Evolutionary conservation across 768 basidiomycete genomes (phyloP).

Genomic region (Mycena indigotica): DNA sequence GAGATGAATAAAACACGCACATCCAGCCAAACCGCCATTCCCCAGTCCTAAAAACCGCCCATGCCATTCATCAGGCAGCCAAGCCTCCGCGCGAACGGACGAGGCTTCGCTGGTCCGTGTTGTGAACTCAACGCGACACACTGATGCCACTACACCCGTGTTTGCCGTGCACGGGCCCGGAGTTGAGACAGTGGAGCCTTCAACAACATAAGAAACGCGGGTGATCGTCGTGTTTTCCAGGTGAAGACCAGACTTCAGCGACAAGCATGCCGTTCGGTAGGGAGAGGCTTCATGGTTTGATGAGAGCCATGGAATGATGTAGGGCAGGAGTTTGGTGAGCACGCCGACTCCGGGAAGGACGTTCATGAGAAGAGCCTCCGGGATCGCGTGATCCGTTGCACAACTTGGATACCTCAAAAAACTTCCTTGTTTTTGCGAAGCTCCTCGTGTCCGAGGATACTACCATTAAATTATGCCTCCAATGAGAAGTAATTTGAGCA

Average conservation of each 20-base stretch:
- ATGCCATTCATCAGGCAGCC: conserved; percentile 23
- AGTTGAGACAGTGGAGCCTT: conserved; percentile 1
- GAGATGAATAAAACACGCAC: conserved; percentile 2
- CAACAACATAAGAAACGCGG: conserved; percentile 10
- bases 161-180: conserved; percentile 3
- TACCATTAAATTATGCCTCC: no score
- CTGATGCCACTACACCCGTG: background rate
- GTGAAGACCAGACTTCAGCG: conserved; percentile 8
- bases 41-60: conserved; percentile 18
- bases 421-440: no score
- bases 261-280: background rate
- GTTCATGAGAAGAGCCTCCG: no score
- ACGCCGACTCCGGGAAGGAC: background rate
- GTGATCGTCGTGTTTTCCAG: conserved; percentile 17
- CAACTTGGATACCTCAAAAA: no score
- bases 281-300: background rate
- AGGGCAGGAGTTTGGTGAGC: background rate
- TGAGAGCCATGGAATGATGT: background rate
- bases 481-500: no score
- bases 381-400: no score
- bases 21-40: conserved; percentile 21
- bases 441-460: no score
- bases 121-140: conserved; percentile 15
- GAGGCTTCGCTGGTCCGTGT: conserved; percentile 9
- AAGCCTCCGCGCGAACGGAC: conserved; percentile 11